phyloP scores from a whole-genome alignment of 192 early-diverging fungal species.

The Spizellomyces punctatus region DNA sequence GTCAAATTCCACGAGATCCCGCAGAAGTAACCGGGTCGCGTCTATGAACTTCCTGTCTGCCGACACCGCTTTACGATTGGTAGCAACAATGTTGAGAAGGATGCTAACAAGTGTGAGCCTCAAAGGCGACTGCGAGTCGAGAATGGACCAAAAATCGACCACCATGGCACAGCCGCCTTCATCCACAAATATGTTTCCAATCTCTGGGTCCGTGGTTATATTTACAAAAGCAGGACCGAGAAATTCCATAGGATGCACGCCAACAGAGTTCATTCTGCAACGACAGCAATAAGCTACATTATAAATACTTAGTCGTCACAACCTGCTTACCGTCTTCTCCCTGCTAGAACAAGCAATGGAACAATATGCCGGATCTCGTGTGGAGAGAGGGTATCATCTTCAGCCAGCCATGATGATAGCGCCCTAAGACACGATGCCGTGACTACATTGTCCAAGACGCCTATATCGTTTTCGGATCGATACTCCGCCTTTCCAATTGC shows the following conservation, averaged over 20 bases:
- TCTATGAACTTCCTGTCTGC: background rate
- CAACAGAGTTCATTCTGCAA: constrained; percentile 6
- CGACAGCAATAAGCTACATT: background rate
- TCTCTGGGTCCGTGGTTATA: constrained; percentile 4
- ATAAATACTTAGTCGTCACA: background rate
- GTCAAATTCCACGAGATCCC: background rate
- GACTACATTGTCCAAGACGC: constrained; percentile 8
- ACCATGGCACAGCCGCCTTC: background rate
- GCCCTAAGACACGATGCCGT: constrained; percentile 10
- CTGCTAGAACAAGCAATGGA: constrained; percentile 8
- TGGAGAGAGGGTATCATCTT: constrained; percentile 2
- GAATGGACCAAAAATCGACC: constrained; percentile 6
- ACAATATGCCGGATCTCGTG: constrained; percentile 11
- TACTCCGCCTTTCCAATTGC: background rate
- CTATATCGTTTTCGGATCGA: background rate
- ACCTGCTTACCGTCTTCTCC: background rate
- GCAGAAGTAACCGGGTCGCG: background rate
- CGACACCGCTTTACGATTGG: background rate
- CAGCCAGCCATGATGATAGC: constrained; percentile 13
- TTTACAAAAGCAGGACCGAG: constrained; percentile 10
- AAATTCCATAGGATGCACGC: constrained; percentile 15
- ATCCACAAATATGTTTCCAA: constrained; percentile 4
- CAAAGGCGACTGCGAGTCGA: background rate
- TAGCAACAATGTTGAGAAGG: constrained; percentile 22
- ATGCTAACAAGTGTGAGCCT: background rate